These are phyloP conservation scores for Hypoxylon sp. DNA, from an alignment of 2,329 filamentous ascomycete genomes.

Conservation along the genomic window DNA sequence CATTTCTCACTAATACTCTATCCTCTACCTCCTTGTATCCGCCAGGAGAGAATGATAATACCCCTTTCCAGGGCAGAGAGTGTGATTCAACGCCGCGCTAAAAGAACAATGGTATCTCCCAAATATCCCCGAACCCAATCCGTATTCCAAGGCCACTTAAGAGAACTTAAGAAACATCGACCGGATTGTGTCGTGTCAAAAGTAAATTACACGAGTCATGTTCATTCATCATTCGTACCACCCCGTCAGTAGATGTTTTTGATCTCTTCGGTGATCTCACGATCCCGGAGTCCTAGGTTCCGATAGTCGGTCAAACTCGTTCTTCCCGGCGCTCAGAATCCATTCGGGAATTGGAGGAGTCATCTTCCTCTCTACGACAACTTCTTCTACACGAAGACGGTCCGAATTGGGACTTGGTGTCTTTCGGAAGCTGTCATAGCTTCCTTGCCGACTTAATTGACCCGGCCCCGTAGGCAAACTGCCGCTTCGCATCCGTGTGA, in stretches of 20 bases:
- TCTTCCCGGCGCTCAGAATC: constrained; percentile 68
- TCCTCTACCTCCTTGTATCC: constrained; percentile 26
- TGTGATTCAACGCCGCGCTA: constrained; percentile 51
- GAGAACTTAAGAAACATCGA: constrained; percentile 9
- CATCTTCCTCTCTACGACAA: constrained; percentile 62
- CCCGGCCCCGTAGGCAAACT: constrained; percentile 65
- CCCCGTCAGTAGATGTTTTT: constrained; percentile 41
- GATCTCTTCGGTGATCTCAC: constrained; percentile 23
- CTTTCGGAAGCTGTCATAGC: constrained; percentile 63
- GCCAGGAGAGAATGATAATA: constrained; percentile 30
- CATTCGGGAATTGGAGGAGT: constrained; percentile 74
- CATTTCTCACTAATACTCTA: constrained; percentile 34
- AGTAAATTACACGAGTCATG: constrained; percentile 32
- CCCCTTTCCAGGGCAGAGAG: constrained; percentile 26
- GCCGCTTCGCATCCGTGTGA: constrained; percentile 69
- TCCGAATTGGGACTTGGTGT: constrained; percentile 49
- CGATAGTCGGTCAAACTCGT: constrained; percentile 65
- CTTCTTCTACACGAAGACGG: constrained; percentile 44
- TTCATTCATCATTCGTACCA: constrained; percentile 39
- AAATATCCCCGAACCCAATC: constrained; percentile 39
- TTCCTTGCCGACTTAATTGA: constrained; percentile 66
- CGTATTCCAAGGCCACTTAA: constrained; percentile 14
- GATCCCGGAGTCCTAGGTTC: constrained; percentile 56
- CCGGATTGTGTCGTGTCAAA: constrained; percentile 1
- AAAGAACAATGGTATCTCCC: constrained; percentile 52